phyloP scores from a whole-genome alignment of 176 grass and related monocot species.

The Paspalum vaginatum region DNA sequence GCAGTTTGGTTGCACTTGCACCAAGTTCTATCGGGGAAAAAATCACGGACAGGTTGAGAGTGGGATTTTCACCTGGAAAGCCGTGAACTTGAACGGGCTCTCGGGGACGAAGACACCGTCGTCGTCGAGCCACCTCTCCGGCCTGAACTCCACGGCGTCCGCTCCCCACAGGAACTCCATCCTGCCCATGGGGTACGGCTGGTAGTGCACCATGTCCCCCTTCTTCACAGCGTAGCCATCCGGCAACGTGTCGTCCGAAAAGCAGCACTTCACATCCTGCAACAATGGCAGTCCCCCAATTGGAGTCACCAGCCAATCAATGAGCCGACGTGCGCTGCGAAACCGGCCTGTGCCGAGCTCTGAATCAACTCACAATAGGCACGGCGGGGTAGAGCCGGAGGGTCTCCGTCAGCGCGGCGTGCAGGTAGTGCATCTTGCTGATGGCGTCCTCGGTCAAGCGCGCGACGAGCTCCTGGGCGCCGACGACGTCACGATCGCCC shows the following conservation, averaged over 20 bases:
- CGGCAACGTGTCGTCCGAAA: conserved; percentile 71
- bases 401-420: conserved; percentile 73
- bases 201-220: conserved; percentile 78
- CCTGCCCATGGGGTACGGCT: conserved; percentile 82
- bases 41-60: neutral
- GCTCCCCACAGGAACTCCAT: conserved; percentile 83
- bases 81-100: conserved; percentile 76
- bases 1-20: neutral
- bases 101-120: conserved; percentile 57
- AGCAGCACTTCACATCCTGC: conserved; percentile 75
- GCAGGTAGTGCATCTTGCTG: conserved; percentile 73
- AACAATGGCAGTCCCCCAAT: neutral
- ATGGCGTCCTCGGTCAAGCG: conserved; percentile 56
- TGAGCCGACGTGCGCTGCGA: neutral
- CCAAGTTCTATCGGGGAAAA: neutral
- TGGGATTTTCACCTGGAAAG: conserved; percentile 65
- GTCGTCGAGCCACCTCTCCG: conserved; percentile 76
- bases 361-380: conserved; percentile 52
- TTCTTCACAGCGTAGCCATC: conserved; percentile 61
- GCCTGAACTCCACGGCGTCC: conserved; percentile 73
- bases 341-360: neutral
- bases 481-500: conserved; percentile 24
- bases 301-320: neutral
- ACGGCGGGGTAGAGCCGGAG: conserved; percentile 70
- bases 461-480: conserved; percentile 18